phyloP scores from a whole-genome alignment of 106 monocot genomes.

The Dendrobium officinale region DNA sequence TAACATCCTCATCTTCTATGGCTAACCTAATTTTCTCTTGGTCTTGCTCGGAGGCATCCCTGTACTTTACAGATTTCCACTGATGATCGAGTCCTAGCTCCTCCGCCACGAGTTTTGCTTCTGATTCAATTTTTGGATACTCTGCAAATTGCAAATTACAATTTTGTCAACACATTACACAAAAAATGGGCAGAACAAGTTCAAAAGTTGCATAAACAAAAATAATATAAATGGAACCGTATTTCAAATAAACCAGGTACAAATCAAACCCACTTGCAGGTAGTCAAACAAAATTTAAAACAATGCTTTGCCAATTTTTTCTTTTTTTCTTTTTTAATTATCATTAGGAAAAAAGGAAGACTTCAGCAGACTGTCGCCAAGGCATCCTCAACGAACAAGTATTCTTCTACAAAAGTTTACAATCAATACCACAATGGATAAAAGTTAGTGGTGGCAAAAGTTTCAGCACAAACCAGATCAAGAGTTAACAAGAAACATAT shows the following conservation, averaged over 20 bases:
- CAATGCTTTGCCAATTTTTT: background rate
- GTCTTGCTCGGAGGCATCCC: slow-evolving; percentile 47
- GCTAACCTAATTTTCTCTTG: slow-evolving; percentile 40
- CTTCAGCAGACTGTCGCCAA: background rate
- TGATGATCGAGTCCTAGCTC: slow-evolving; percentile 47
- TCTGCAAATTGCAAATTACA: slow-evolving; percentile 34
- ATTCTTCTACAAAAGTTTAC: background rate
- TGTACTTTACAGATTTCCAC: slow-evolving; percentile 68
- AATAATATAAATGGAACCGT: too few species aligned
- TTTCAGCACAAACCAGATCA: too few species aligned
- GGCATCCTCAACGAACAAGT: background rate
- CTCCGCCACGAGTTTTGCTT: slow-evolving; percentile 61
- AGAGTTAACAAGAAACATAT: background rate
- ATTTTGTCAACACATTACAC: background rate
- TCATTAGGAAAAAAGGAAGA: background rate
- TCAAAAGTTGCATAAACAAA: background rate
- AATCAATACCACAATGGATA: background rate
- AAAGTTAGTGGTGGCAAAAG: background rate
- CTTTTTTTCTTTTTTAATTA: background rate
- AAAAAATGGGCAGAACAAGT: background rate
- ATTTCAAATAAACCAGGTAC: too few species aligned
- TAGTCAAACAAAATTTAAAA: background rate
- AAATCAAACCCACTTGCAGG: too few species aligned
- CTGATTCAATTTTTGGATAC: slow-evolving; percentile 64
- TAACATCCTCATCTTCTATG: slow-evolving; percentile 72